These are phyloP conservation scores for Pseudomassariella vexata DNA, from an alignment of 2,329 filamentous ascomycete species.

Conservation along the genomic window DNA sequence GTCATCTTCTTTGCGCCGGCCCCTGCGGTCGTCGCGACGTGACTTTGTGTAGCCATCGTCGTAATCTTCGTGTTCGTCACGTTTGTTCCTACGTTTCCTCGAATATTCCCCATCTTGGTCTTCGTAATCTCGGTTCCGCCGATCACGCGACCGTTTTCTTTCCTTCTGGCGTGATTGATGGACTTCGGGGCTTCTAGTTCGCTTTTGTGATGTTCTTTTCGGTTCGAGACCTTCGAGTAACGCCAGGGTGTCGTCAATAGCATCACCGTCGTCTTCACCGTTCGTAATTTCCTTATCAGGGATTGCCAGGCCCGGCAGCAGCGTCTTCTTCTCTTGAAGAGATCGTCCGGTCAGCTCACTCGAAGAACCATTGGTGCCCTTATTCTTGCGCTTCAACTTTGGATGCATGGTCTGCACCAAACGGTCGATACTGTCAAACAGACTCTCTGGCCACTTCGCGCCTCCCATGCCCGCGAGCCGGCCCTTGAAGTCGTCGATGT, in stretches of 20 bases:
- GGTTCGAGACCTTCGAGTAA: constrained; percentile 80
- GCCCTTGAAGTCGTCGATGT: constrained; percentile 67
- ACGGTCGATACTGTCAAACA: constrained; percentile 88
- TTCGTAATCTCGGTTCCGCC: constrained; percentile 27
- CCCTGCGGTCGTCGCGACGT: too few species aligned
- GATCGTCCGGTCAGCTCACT: constrained; percentile 34
- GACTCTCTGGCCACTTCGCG: constrained; percentile 74
- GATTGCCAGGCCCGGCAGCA: constrained; percentile 87
- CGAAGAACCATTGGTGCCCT: constrained; percentile 26
- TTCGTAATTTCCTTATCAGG: constrained; percentile 61
- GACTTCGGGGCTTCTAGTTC: constrained; percentile 51
- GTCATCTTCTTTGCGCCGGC: constrained; percentile 39
- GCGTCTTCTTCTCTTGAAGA: constrained; percentile 68
- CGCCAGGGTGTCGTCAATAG: constrained; percentile 88
- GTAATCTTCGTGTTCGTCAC: constrained; percentile 35
- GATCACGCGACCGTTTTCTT: constrained; percentile 20
- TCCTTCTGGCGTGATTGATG: constrained; percentile 25
- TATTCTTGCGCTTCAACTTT: constrained; percentile 63
- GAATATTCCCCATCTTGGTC: constrained; percentile 39
- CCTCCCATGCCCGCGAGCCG: constrained; percentile 71
- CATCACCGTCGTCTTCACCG: constrained; percentile 45
- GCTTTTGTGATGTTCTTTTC: constrained; percentile 49
- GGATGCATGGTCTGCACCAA: constrained; percentile 87
- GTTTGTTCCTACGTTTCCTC: constrained; percentile 35
- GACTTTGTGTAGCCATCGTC: too few species aligned